Evolutionary conservation across 345 rosid species (phyloP), one percentile per base, ranked within the genome.

Genomic region (Odontarrhena argentea): DNA sequence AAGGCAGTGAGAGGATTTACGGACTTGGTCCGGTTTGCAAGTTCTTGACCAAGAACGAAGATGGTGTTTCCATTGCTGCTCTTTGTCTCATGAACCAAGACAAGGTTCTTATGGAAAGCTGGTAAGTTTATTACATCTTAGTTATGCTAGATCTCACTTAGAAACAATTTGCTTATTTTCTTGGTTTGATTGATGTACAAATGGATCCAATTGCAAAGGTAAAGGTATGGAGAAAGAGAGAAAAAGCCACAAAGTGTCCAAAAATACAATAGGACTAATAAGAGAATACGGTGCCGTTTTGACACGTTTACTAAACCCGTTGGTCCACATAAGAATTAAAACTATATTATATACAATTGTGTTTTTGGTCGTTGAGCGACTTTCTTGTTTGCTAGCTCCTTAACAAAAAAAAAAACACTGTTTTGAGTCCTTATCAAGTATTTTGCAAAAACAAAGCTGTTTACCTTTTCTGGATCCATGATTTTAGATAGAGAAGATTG

Each of bases 81-180:
- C 85, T 89, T 11, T 77, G 76, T 59, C 87, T 87, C 58, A 86
- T 92, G 96, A 87, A 85, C 72, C 98, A 92, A 74, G 98, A 89
- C 54, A 87, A 90, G 71, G 81, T 92, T 42, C 87, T 86, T 70
- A 87, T 92, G 98, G 97, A 92, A 70, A 89, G 96, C 83, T 92
- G 97, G 98, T 92, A 74, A 44, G 61, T 24, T 13, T 32, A 32
- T 5, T 32, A 32, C 32, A 28, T 68, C 42, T 37, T 67, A 10
- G 22, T 34, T 60, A 18, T 18, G 22, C 22, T 18, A 18, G 22
- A 18, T 18, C 22, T 18, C 22, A 18, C 22, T 18, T 18, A 18
- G 22, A 18, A 18, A 18, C 22, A 18, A 18, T 18, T 18, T 18
- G 22, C 22, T 18, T 18, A 18, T 18, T 18, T 18, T 68, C 42